These are phyloP conservation scores for Candida peoriensis DNA, from an alignment of 805 yeast genomes.

Conservation along the genomic window DNA sequence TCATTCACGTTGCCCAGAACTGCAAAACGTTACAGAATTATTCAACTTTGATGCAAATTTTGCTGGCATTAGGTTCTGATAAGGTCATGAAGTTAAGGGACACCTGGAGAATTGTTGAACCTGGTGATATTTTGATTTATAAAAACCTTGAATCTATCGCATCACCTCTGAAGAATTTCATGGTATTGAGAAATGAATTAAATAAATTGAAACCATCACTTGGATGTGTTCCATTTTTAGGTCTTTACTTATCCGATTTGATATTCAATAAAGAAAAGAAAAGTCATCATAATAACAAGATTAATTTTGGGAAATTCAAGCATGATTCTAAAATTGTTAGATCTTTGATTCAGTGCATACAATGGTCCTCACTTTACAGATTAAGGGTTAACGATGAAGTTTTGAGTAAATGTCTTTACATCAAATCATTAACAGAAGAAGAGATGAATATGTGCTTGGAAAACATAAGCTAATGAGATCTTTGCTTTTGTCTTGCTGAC, in stretches of 20 bases:
- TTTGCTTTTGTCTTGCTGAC: too few species aligned
- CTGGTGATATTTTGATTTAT: conserved; percentile 65
- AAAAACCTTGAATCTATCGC: conserved; percentile 65
- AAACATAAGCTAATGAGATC: conserved; percentile 2
- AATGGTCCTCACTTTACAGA: conserved; percentile 72
- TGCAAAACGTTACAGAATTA: conserved; percentile 72
- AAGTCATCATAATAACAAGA: conserved; percentile 27
- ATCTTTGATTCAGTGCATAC: conserved; percentile 72
- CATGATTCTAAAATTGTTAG: conserved; percentile 74
- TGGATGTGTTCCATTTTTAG: conserved; percentile 90
- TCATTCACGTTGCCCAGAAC: conserved; percentile 78
- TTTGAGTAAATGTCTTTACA: conserved; percentile 78
- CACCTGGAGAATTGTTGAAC: conserved; percentile 72
- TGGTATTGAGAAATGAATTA: conserved; percentile 58
- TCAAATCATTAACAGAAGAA: conserved; percentile 65
- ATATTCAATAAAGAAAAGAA: conserved; percentile 53
- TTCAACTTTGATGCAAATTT: conserved; percentile 82
- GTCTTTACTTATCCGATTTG: conserved; percentile 78
- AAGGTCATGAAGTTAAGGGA: conserved; percentile 52
- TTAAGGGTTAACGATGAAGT: conserved; percentile 55
- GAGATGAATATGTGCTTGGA: conserved; percentile 50
- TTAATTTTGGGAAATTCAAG: conserved; percentile 76
- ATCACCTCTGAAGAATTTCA: conserved; percentile 71
- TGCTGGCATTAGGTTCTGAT: conserved; percentile 71
- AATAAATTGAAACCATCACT: conserved; percentile 52